Evolutionary conservation across 2,329 filamentous ascomycete genomes (phyloP).

Genomic region (Septoria petroselini): DNA sequence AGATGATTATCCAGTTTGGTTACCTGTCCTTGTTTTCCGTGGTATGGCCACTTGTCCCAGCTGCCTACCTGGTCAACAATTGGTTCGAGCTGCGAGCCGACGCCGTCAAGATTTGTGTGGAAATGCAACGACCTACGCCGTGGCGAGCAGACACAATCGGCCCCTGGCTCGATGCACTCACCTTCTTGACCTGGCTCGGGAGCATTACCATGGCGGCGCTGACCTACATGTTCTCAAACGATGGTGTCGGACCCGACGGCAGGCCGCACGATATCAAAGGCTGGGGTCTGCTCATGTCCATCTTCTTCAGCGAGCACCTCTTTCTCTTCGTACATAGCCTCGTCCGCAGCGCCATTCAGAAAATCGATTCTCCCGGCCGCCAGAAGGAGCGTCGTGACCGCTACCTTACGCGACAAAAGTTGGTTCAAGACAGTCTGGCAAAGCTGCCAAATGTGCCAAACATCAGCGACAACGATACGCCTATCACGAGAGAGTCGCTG

Average conservation of each 20-base stretch:
- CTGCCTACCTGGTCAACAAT: conserved; percentile 90
- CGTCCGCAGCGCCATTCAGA: conserved; percentile 70
- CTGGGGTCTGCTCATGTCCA: conserved; percentile 76
- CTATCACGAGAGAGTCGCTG: conserved; percentile 62
- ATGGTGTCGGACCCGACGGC: conserved; percentile 63
- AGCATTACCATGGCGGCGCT: conserved; percentile 83
- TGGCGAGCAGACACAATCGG: conserved; percentile 92
- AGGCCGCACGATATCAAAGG: conserved; percentile 67
- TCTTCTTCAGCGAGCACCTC: conserved; percentile 83
- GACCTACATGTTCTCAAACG: conserved; percentile 80
- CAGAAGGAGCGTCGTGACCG: conserved; percentile 81
- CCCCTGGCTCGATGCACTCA: conserved; percentile 81
- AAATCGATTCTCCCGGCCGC: conserved; percentile 79
- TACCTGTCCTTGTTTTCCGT: conserved; percentile 90
- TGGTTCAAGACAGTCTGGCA: conserved; percentile 69
- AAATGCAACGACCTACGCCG: conserved; percentile 84
- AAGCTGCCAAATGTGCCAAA: conserved; percentile 48
- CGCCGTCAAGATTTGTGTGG: conserved; percentile 87
- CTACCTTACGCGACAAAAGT: conserved; percentile 73
- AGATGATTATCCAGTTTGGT: conserved; percentile 82
- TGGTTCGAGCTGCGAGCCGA: conserved; percentile 94
- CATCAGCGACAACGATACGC: conserved; percentile 49
- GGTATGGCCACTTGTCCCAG: conserved; percentile 87
- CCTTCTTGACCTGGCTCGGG: conserved; percentile 90
- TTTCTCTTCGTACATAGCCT: conserved; percentile 75